Evolutionary conservation across 257 asterid species (phyloP), one percentile per base, ranked within the genome.

Genomic region (Petrea volubilis): DNA sequence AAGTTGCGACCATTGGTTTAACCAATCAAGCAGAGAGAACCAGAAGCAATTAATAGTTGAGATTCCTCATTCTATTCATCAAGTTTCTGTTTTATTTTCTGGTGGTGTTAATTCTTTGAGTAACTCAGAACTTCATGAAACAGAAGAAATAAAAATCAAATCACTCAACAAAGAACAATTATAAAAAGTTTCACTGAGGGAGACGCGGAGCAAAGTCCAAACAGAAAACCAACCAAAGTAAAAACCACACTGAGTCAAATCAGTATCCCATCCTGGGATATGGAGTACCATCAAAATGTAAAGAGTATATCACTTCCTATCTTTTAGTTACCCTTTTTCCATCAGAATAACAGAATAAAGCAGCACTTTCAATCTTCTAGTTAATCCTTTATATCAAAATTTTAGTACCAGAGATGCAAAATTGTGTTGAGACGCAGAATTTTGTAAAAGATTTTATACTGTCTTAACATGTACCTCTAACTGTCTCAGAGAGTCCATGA

Each of bases 401-500:
- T 23, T 56, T n/a, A 58, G 20, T 29, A 17, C 57, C 60, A 53
- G 15, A 12, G n/a, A 44, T 6, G 53, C 34, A 63, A 23, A n/a
- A n/a, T n/a, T n/a, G n/a, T n/a, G n/a, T n/a, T n/a, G n/a, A n/a
- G n/a, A n/a, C n/a, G 60, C 60, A 57, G 41, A 60, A 57, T 50
- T 53, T 11, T 77, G 40, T 55, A 72, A 80, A 67, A n/a, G 55
- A 41, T 77, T 67, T 64, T 56, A 74, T 21, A 74, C 53, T 57
- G 70, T 51, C 56, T 43, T 76, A 59, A 70, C 73, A 70, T 75
- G 83, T 86, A 91, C 97, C 99, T 94, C 99, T 78, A 94, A 81
- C 83, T 91, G 99, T 20, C 95, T 84, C 70, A 89, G 75, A 6
- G 90, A 81, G 77, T 94, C 99, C 65, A 72, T 82, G n/a, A 90